Percentiles rank a stretch among this genome's conserved stretches.
Evolutionary conservation across 441 rosid genomes (phyloP).

Genomic region (Adansonia rubrostipa): DNA sequence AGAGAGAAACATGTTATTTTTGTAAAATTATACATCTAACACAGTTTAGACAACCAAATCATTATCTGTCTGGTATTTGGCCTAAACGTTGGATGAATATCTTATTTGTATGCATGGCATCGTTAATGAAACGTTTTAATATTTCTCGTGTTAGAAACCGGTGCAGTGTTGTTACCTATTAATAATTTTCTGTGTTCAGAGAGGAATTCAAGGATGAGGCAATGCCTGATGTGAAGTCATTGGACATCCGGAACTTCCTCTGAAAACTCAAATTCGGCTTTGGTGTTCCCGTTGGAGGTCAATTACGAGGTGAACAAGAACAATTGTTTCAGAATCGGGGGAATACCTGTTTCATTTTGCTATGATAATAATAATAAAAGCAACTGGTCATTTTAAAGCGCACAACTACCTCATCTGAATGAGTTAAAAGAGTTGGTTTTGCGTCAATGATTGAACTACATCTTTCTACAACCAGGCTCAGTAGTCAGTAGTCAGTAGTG

Average conservation of each 20-base stretch:
- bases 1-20: neutral
- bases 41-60: neutral
- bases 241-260: slow-evolving; percentile 90
- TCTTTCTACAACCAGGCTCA: neutral
- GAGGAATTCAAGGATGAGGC: slow-evolving; percentile 90
- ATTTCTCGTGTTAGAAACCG: neutral
- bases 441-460: slow-evolving; percentile 17
- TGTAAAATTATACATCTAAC: neutral
- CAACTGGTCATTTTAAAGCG: slow-evolving; percentile 16
- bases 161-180: no score
- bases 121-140: neutral
- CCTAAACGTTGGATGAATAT: neutral
- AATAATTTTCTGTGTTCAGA: slow-evolving; percentile 41
- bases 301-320: neutral
- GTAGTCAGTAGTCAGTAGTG: slow-evolving; percentile 20
- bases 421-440: slow-evolving; percentile 13
- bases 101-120: neutral
- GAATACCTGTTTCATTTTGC: slow-evolving; percentile 27
- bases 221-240: slow-evolving; percentile 71
- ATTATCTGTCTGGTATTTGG: neutral
- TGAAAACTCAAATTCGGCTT: slow-evolving; percentile 28
- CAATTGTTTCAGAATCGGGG: neutral
- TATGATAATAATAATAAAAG: slow-evolving; percentile 28
- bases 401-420: slow-evolving; percentile 21
- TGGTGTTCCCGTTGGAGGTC: neutral